Conservation (phyloP, 345 rosid genomes). For the Barbarea vulgaris region DNA sequence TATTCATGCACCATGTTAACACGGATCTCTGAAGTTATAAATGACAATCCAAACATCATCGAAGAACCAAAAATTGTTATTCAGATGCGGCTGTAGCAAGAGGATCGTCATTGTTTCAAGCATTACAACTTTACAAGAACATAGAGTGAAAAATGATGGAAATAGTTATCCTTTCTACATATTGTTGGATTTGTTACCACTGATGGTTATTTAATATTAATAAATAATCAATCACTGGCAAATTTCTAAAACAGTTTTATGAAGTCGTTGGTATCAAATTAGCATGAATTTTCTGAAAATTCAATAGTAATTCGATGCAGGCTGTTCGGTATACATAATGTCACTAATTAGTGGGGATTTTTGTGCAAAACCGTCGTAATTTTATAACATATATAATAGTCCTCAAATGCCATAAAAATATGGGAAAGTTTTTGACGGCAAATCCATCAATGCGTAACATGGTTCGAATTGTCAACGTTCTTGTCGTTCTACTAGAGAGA, state of each 20-base stretch:
- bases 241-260: too few species aligned
- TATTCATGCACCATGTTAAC: not conserved
- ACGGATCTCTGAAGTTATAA: not conserved
- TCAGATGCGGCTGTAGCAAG: not conserved
- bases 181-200: too few species aligned
- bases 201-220: too few species aligned
- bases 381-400: not conserved
- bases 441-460: not conserved
- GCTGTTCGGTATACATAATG: too few species aligned
- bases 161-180: too few species aligned
- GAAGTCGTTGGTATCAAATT: too few species aligned
- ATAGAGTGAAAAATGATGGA: not conserved
- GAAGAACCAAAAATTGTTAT: not conserved
- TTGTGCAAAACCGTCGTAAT: not conserved
- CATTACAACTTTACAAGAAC: not conserved
- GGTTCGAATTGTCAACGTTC: not conserved
- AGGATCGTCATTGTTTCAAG: not conserved
- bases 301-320: too few species aligned
- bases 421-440: too few species aligned
- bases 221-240: too few species aligned
- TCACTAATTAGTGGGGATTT: not conserved
- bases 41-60: constrained; percentile 14
- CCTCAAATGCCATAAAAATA: not conserved
- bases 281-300: too few species aligned
- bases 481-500: not conserved